Percentiles rank a stretch among this genome's conserved stretches.
phyloP scores from a whole-genome alignment of 805 yeast species.

The Candida easanensis region DNA sequence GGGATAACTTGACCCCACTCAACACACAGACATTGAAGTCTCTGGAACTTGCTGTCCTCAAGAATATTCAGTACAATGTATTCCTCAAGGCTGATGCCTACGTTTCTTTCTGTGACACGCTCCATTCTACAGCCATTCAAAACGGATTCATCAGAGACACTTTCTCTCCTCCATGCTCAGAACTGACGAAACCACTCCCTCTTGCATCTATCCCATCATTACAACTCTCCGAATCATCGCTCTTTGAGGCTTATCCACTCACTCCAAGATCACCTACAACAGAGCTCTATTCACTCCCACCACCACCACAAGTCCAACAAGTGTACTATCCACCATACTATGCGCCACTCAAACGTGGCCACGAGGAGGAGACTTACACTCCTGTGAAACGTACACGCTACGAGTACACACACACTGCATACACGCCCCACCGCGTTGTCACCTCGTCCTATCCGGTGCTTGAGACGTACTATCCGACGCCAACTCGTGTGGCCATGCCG shows the following conservation, averaged over 20 bases:
- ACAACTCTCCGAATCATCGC: neutral
- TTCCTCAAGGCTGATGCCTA: slow-evolving; percentile 16
- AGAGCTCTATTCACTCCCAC: slow-evolving; percentile 3
- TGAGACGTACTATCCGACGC: neutral
- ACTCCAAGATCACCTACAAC: slow-evolving; percentile 25
- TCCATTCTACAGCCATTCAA: slow-evolving; percentile 7
- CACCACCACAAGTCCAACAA: neutral
- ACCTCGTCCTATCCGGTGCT: too few relatives aligned
- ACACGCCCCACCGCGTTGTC: too few relatives aligned
- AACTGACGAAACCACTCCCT: slow-evolving; percentile 4
- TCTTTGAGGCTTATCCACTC: slow-evolving; percentile 13
- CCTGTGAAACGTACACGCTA: too few relatives aligned
- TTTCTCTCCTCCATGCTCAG: slow-evolving; percentile 6
- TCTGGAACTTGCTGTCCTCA: slow-evolving; percentile 21
- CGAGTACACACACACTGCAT: too few relatives aligned
- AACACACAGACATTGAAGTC: slow-evolving; percentile 12
- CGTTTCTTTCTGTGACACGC: slow-evolving; percentile 11
- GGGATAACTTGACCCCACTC: slow-evolving; percentile 34
- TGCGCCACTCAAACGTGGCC: neutral
- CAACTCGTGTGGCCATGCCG: neutral
- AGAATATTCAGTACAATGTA: slow-evolving; percentile 23
- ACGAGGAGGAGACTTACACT: too few relatives aligned
- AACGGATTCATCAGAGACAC: slow-evolving; percentile 7
- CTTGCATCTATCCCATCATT: neutral
- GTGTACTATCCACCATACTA: neutral